phyloP scores from a whole-genome alignment of 2,329 filamentous ascomycete genomes.

The Diplodia corticola region DNA sequence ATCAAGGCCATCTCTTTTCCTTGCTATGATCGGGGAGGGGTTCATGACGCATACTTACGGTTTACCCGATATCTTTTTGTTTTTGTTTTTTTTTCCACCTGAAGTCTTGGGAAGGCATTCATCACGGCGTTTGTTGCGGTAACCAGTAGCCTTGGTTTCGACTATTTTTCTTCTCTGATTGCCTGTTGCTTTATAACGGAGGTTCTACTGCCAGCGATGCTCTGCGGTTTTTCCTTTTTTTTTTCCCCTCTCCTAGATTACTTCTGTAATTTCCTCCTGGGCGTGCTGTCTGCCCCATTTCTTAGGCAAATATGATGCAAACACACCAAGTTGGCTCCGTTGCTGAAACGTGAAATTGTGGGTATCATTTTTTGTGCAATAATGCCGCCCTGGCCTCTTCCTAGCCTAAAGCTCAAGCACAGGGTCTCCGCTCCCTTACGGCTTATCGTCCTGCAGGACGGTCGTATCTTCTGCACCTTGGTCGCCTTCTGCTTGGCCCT shows the following conservation, averaged over 20 bases:
- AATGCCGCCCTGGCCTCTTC: background rate
- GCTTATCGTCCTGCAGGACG: constrained; percentile 5
- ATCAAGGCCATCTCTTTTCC: constrained; percentile 12
- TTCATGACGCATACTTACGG: constrained; percentile 20
- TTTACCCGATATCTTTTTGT: background rate
- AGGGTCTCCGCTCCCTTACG: constrained; percentile 21
- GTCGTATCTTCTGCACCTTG: constrained; percentile 25
- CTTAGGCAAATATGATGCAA: constrained; percentile 9
- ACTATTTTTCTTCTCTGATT: constrained; percentile 24
- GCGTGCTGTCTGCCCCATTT: background rate
- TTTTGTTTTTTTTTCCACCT: background rate
- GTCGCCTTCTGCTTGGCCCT: constrained; percentile 28
- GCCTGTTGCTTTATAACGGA: background rate
- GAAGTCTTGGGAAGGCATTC: constrained; percentile 18
- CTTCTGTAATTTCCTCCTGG: constrained; percentile 16
- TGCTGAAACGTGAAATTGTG: background rate
- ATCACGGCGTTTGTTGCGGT: constrained; percentile 22
- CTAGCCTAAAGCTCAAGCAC: background rate
- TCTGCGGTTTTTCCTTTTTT: constrained; percentile 1
- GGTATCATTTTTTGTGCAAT: constrained; percentile 2
- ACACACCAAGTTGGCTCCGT: background rate
- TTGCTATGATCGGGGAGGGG: constrained; percentile 13
- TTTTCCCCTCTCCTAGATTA: background rate
- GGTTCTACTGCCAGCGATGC: constrained; percentile 17
- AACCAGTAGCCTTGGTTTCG: constrained; percentile 7